Base-by-base conservation (phyloP, 148 eudicot species). In the Rhododendron simsii region DNA sequence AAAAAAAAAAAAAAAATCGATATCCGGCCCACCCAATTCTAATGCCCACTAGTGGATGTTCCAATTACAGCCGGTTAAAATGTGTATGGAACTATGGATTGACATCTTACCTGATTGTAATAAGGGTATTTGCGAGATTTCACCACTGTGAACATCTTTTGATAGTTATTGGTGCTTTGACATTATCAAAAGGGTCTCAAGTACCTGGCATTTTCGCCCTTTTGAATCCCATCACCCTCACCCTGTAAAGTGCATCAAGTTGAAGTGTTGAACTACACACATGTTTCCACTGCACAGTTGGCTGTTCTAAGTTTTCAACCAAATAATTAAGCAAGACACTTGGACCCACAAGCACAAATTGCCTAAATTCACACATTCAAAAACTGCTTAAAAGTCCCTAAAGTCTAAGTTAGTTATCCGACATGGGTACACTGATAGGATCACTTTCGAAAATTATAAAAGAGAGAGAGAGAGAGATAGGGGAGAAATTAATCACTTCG, bases 231-330 rank as follows among this genome's bases (percentile, higher is more conserved):
- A 35, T 55, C 41, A 28, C 75, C 18, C 73, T 59, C 14, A 12
- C 75, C 75, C 48, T 59, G 73, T 81, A 81, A 81, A 81, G 84
- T 55, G 69, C 84, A 81, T 37, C 26, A 59, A 81, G 30, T 37
- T 81, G 84, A 41, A 26, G 9, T 47, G 30, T 37, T 81, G 84
- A 41, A 26, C 20, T 47, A 35, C 59, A 73, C 23, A 39, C n/a
- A 39, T 35, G 41, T 75, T 35, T 35, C 78, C 78, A 75, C 44
- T 67, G 35, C 6, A 28, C 37, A 67, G 37, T 67, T 67, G 74
- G 74, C 28, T 67, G 74, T 67, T 67, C 74, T 12, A 69, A 3
- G 75, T 69, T 69, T 69, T 35, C 35, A 26, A 65, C 18, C 35
- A 69, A 28, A 26, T 69, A 28, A 28, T 11, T 12, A 69, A 69